Evolutionary conservation across 2,329 filamentous ascomycete species (phyloP).

Genomic region (Phaeosphaeriaceae sp.): DNA sequence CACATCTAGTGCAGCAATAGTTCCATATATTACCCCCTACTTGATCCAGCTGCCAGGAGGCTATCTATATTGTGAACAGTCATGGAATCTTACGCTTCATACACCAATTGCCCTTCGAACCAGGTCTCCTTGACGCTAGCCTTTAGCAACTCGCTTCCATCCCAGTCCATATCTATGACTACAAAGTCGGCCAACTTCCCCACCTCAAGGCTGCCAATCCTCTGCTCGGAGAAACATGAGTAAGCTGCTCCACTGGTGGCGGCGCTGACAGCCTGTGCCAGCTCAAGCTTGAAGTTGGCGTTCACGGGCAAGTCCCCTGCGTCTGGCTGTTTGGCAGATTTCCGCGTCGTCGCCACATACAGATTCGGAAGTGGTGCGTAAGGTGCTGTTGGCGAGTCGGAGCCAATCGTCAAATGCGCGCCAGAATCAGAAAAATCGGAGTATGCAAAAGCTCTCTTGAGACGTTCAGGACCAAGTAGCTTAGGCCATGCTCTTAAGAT

Average conservation of each 20-base stretch:
- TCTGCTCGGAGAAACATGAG: conserved; percentile 64
- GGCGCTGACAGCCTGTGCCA: conserved; percentile 62
- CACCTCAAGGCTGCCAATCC: conserved; percentile 60
- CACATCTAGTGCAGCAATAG: conserved; percentile 44
- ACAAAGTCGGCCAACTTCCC: conserved; percentile 67
- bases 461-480: conserved; percentile 62
- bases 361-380: conserved; percentile 63
- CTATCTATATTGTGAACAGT: neutral
- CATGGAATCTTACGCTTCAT: conserved; percentile 6
- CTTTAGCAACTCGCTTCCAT: conserved; percentile 55
- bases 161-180: conserved; percentile 60
- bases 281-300: conserved; percentile 59
- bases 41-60: neutral
- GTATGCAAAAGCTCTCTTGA: conserved; percentile 68
- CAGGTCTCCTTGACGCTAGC: conserved; percentile 61
- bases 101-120: conserved; percentile 55
- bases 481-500: conserved; percentile 68
- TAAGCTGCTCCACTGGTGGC: conserved; percentile 65
- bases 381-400: conserved; percentile 67
- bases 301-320: conserved; percentile 55
- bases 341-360: conserved; percentile 66
- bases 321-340: conserved; percentile 60
- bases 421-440: conserved; percentile 64
- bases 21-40: too few species aligned
- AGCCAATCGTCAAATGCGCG: conserved; percentile 64